Evolutionary conservation across 169 alveolate species (phyloP).

Genomic region (Cystoisospora suis): DNA sequence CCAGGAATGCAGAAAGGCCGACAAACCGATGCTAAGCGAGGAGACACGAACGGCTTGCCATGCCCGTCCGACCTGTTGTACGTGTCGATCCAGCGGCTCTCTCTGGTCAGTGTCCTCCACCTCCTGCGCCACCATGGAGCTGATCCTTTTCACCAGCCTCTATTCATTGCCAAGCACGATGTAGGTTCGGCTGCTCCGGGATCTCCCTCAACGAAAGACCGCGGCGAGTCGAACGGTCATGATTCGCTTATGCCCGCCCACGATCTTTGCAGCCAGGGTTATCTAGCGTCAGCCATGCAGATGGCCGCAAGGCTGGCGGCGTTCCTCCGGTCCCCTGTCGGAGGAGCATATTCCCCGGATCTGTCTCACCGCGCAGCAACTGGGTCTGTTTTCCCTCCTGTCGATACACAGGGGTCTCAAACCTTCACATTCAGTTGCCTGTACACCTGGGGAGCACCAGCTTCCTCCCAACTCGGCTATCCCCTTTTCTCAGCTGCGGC

Average conservation of each 20-base stretch:
- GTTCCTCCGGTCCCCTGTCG: background rate
- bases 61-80: background rate
- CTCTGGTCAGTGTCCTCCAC: background rate
- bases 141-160: slow-evolving; percentile 12
- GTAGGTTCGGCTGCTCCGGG: too few relatives aligned
- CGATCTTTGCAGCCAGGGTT: too few relatives aligned
- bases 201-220: too few relatives aligned
- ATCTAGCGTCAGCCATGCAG: background rate
- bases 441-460: slow-evolving; percentile 26
- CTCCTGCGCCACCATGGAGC: slow-evolving; percentile 9
- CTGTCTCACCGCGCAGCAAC: background rate
- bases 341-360: background rate
- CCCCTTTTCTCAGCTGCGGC: background rate
- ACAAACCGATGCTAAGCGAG: background rate
- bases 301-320: background rate
- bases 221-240: too few relatives aligned
- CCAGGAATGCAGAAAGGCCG: background rate
- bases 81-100: background rate
- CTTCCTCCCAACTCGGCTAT: slow-evolving; percentile 17
- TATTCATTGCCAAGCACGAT: too few relatives aligned
- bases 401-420: background rate
- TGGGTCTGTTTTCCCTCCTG: slow-evolving; percentile 3
- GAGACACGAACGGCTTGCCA: background rate
- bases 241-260: too few relatives aligned
- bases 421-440: background rate